Base-by-base conservation (phyloP, 768 basidiomycete genomes). In the Collybia sp. region DNA sequence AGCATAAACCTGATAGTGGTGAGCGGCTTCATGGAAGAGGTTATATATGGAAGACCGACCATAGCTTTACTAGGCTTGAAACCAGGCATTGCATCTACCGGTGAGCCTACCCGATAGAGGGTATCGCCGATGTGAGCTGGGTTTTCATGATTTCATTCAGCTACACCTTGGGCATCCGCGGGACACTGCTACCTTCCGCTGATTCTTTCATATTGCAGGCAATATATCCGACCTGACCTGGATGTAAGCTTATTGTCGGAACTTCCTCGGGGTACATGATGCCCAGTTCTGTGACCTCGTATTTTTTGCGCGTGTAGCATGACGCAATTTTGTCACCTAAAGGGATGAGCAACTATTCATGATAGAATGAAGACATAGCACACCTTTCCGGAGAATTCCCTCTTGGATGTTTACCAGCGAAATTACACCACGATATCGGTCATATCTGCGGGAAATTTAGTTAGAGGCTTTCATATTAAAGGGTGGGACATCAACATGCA, bases 131-230 rank as follows among this genome's bases (percentile, higher is more conserved):
- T 85, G 58, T 88, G 85, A 17, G 94, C 93, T 96, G 56, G 42
- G 42, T 40, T 38, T 40, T 44, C 8, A 40, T 34, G 31, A 40
- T 17, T 6, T 35, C 15, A 3, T 19, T 31, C 32, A 12, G 1
- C 33, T 39, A 13, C 30, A 40, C 2, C 6, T 12, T 34, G 30
- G 18, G 20, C 8, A 25, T 25, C 25, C 8, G 25, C 4, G 8
- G 8, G 25, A 15, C 18, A 38, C 35, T n/a, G 35, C 59, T 46
- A 93, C 93, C 93, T 73, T 98, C 93, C 12, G 88, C 81, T 9
- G 89, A 88, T 55, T 96, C 88, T 63, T 97, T 99, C 95, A 99
- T 98, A 59, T 93, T 95, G 64, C 95, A 98, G 1, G 92, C 88
- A 46, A 91, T 77, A 57, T 82, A 93, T 12, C 91, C 89, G 13